phyloP scores from a whole-genome alignment of 1,284 basidiomycete genomes.

The Apiotrichum gracile region DNA sequence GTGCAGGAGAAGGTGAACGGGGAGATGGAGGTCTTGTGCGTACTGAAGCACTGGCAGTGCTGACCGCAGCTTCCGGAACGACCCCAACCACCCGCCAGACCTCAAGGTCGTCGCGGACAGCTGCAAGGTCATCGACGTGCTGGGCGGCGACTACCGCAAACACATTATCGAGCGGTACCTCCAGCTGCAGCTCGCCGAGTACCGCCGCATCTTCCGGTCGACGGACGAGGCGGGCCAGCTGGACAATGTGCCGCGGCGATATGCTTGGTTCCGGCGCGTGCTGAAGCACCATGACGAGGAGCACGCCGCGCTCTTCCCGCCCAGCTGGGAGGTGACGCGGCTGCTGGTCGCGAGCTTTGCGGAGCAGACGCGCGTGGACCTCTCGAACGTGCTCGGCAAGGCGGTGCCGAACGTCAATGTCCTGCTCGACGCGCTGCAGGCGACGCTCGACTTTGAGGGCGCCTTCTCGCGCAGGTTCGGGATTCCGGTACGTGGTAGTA shows the following conservation, averaged over 20 bases:
- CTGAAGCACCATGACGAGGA: constrained; percentile 83
- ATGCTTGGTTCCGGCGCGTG: constrained; percentile 94
- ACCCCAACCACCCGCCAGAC: constrained; percentile 63
- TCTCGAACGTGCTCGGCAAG: constrained; percentile 48
- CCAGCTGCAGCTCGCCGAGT: constrained; percentile 86
- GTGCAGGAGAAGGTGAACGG: constrained; percentile 70
- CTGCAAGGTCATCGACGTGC: constrained; percentile 74
- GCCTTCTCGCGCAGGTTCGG: constrained; percentile 72
- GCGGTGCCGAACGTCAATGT: constrained; percentile 63
- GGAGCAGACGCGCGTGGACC: constrained; percentile 63
- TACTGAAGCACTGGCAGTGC: constrained; percentile 13
- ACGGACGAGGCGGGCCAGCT: constrained; percentile 91
- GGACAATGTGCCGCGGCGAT: constrained; percentile 88
- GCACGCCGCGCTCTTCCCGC: constrained; percentile 71
- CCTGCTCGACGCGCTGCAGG: constrained; percentile 75
- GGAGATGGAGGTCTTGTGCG: constrained; percentile 87
- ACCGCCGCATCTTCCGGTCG: constrained; percentile 88
- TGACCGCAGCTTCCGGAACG: constrained; percentile 65
- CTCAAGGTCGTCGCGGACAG: constrained; percentile 64
- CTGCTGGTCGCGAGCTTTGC: constrained; percentile 72
- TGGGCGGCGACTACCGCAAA: constrained; percentile 65
- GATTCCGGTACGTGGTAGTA: constrained; percentile 56
- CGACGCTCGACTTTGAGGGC: constrained; percentile 77
- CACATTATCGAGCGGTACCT: constrained; percentile 86
- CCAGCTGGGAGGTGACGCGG: constrained; percentile 75